phyloP scores from a whole-genome alignment of 106 monocot genomes.

The Dactylorhiza incarnata region DNA sequence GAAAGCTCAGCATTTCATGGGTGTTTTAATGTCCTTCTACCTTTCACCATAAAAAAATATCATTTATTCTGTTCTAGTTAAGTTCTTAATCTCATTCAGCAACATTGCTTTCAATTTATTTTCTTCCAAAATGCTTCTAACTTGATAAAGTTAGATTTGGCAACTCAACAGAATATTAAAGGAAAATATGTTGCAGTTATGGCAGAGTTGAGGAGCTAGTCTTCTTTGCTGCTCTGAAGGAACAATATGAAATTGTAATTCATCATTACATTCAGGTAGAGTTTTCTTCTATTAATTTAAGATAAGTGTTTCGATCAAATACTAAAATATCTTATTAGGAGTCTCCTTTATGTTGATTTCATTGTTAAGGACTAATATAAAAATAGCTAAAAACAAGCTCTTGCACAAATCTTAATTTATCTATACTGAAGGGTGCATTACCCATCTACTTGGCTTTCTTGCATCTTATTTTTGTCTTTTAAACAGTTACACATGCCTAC shows the following conservation, averaged over 20 bases:
- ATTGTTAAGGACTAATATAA: neutral
- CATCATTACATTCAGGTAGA: constrained; percentile 93
- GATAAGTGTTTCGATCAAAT: neutral
- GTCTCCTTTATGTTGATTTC: neutral
- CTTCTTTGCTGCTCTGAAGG: constrained; percentile 92
- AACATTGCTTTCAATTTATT: neutral
- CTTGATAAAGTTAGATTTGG: neutral
- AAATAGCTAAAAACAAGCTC: neutral
- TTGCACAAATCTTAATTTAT: neutral
- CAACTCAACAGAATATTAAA: neutral
- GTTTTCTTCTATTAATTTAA: neutral
- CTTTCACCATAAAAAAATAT: neutral
- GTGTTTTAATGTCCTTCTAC: neutral
- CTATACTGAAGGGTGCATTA: neutral
- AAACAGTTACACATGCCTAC: neutral
- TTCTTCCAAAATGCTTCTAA: neutral
- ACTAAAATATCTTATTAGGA: neutral
- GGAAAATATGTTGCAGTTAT: constrained; percentile 54
- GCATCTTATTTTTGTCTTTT: neutral
- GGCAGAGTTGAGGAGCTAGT: constrained; percentile 93
- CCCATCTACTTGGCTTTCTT: neutral
- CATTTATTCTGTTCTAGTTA: neutral
- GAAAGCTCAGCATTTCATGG: neutral
- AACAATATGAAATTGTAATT: constrained; percentile 87
- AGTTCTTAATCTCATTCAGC: neutral